phyloP scores from a whole-genome alignment of 441 rosid species.

The Corymbia calophylla region DNA sequence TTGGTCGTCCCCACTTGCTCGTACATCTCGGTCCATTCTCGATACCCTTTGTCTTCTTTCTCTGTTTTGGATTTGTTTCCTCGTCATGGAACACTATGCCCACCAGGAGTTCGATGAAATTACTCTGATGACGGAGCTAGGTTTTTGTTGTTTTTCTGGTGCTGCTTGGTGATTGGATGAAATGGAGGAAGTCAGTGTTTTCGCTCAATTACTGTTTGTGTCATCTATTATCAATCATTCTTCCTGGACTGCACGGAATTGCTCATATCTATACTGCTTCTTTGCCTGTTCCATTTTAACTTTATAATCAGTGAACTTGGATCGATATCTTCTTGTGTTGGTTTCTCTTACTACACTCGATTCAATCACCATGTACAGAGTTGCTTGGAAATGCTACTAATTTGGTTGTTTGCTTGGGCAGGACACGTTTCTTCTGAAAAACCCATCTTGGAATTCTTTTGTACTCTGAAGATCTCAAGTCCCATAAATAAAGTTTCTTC shows the following conservation, averaged over 20 bases:
- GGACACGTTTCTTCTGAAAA: slow-evolving; percentile 51
- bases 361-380: background rate
- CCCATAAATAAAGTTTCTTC: slow-evolving; percentile 1
- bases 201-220: too few species aligned
- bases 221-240: too few species aligned
- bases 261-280: background rate
- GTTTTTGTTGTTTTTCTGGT: too few species aligned
- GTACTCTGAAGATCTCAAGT: slow-evolving; percentile 2
- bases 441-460: background rate
- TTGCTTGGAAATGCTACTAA: background rate
- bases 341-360: background rate
- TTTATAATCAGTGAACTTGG: background rate
- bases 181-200: too few species aligned
- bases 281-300: accelerated
- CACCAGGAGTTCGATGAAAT: too few species aligned
- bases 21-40: too few species aligned
- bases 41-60: too few species aligned
- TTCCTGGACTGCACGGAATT: background rate
- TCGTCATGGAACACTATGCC: too few species aligned
- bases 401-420: slow-evolving; percentile 1
- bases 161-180: too few species aligned
- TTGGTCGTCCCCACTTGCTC: too few species aligned
- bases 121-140: too few species aligned
- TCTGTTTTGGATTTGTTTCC: too few species aligned
- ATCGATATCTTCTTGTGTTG: background rate